A percentile compares a stretch with the other conserved stretches of the same genome.
These are phyloP conservation scores for Komagataella ulmi DNA, from an alignment of 805 yeast genomes.

Conservation along the genomic window DNA sequence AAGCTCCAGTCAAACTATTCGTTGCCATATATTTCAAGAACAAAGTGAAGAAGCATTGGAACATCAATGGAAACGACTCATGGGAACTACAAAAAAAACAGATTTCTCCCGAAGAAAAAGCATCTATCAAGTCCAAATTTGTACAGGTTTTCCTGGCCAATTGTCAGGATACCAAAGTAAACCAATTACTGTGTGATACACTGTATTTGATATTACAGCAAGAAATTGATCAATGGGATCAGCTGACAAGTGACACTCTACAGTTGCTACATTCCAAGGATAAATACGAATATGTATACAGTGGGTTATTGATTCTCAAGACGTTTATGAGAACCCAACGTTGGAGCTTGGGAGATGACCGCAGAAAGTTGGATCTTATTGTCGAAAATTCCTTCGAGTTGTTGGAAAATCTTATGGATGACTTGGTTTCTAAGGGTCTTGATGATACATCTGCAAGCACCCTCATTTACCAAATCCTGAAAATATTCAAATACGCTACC, in stretches of 20 bases:
- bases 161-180: conserved; percentile 26
- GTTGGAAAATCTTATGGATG: conserved; percentile 44
- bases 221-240: conserved; percentile 35
- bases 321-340: conserved; percentile 62
- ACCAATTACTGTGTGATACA: conserved; percentile 45
- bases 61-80: conserved; percentile 12
- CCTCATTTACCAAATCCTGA: conserved; percentile 57
- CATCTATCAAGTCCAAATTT: conserved; percentile 47
- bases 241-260: conserved; percentile 30
- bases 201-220: conserved; percentile 37
- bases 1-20: conserved; percentile 44
- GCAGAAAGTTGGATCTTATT: conserved; percentile 39
- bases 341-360: conserved; percentile 45
- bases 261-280: conserved; percentile 31
- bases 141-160: conserved; percentile 39
- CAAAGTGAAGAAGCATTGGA: conserved; percentile 55
- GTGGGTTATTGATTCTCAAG: conserved; percentile 59
- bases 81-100: conserved; percentile 10
- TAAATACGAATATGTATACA: conserved; percentile 28
- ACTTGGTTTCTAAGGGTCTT: conserved; percentile 17
- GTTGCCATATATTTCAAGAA: conserved; percentile 81
- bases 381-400: conserved; percentile 49
- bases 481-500: conserved; percentile 67
- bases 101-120: conserved; percentile 40
- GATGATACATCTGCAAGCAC: conserved; percentile 34